Base-by-base conservation (phyloP, 192 early-diverging fungal genomes). In the Dissophora globulifera region DNA sequence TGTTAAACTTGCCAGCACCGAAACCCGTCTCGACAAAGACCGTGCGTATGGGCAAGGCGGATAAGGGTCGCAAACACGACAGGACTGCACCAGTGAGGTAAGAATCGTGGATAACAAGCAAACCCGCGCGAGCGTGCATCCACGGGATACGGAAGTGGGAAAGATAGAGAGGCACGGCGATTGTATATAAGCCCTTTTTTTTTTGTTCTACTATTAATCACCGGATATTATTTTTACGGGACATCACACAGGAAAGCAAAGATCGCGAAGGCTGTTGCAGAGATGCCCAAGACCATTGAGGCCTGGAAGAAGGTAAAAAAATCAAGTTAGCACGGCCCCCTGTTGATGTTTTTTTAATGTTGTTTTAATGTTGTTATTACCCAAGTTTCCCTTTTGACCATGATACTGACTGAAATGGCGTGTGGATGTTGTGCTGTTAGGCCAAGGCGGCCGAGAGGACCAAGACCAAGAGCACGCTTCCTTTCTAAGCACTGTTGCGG, bases 261-360 rank as follows among this genome's bases (percentile, higher is more conserved):
- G 47, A 53, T 78, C 42, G 66, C 62, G 22, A 83, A 83, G 62
- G 78, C 79, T 4, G 60, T 83, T n/a, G 61, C 65, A 23, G 79
- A 83, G 16, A 83, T 83, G 81, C 74, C 66, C 12, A 76, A 80
- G 74, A 71, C 72, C 17, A 78, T 83, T 47, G 74, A 76, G 50
- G 69, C 62, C 50, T 82, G 80, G 80, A 67, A 78, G 51, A 67
- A 65, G 69, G 80, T 82, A 78, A 45, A 27, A 1, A 41, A 11
- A 4, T 13, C 38, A 10, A 10, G 38, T 10, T 13, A 13, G 38
- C 38, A 40, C 38, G 38, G 38, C 38, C 38, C 31, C 2, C 5
- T n/a, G n/a, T n/a, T n/a, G n/a, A n/a, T n/a, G n/a, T n/a, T 30
- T 46, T 25, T 58, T 46, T 58, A 30, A 46, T 46, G 16, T 50